phyloP scores from a whole-genome alignment of 176 grass and related monocot species.

The Bothriochloa decipiens region DNA sequence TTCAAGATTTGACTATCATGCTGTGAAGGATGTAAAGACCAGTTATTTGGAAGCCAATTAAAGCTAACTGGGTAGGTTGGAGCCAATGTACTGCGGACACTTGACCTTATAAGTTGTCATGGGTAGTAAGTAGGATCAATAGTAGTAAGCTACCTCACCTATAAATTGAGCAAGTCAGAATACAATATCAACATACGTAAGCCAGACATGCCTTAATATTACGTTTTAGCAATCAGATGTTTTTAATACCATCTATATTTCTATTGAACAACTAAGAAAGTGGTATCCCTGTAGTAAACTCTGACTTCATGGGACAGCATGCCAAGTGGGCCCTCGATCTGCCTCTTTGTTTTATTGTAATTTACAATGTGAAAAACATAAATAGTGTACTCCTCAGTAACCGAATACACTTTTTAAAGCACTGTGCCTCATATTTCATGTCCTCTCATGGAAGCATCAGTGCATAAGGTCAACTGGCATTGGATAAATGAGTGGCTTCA shows the following conservation, averaged over 20 bases:
- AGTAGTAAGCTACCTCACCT: not conserved
- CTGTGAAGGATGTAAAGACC: not conserved
- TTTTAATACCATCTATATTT: conserved; percentile 15
- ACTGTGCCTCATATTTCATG: not conserved
- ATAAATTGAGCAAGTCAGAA: not conserved
- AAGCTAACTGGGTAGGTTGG: not conserved
- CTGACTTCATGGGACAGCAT: not conserved
- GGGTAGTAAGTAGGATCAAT: not conserved
- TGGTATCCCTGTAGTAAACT: too few relatives aligned
- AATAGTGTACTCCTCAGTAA: not conserved
- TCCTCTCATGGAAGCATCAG: not conserved
- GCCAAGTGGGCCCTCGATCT: not conserved
- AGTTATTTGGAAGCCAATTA: not conserved
- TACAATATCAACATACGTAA: conserved; percentile 10
- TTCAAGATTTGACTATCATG: not conserved
- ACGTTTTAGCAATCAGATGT: not conserved
- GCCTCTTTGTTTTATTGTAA: not conserved
- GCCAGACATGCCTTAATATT: not conserved
- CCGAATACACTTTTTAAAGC: not conserved
- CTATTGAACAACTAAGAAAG: too few relatives aligned
- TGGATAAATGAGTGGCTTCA: not conserved
- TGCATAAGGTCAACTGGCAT: conserved; percentile 22
- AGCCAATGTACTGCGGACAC: not conserved
- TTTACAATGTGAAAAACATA: not conserved
- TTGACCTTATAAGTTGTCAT: not conserved